These are phyloP conservation scores for Astragalus glycyphyllos DNA, from an alignment of 306 rosid species.

Conservation along the genomic window DNA sequence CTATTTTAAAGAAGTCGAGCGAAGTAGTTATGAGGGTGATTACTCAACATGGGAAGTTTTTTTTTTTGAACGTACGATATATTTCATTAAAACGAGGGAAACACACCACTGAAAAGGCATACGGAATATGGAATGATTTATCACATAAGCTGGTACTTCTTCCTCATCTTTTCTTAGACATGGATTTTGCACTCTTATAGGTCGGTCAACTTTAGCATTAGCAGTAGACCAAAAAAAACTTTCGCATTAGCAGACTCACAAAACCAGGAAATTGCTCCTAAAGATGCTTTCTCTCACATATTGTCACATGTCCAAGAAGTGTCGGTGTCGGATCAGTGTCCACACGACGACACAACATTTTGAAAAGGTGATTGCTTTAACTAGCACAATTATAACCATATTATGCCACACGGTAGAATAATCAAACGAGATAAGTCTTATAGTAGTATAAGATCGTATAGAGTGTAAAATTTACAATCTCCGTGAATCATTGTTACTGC, in stretches of 20 bases:
- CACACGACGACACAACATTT: too few relatives aligned
- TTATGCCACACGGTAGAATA: not conserved
- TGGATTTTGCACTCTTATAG: not conserved
- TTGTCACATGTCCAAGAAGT: not conserved
- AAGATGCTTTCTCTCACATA: slow-evolving; percentile 6
- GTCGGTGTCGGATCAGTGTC: too few relatives aligned
- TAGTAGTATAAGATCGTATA: not conserved
- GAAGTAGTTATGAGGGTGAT: too few relatives aligned
- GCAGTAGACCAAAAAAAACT: too few relatives aligned
- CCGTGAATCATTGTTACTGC: not conserved
- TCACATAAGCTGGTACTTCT: not conserved
- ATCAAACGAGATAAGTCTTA: slow-evolving; percentile 12
- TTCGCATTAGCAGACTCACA: not conserved
- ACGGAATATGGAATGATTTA: not conserved
- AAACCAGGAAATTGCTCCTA: slow-evolving; percentile 18
- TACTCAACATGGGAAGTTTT: too few relatives aligned
- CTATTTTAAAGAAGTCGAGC: too few relatives aligned
- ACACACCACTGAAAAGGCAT: not conserved
- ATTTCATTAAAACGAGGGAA: too few relatives aligned
- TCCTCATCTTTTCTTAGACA: slow-evolving; percentile 4
- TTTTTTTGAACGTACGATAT: too few relatives aligned
- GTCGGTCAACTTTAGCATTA: not conserved
- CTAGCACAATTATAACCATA: slow-evolving; percentile 22
- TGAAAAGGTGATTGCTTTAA: too few relatives aligned
- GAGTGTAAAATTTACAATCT: slow-evolving; percentile 9